Conservation (phyloP, 1,284 basidiomycete genomes). For the Polyporus tsugae region DNA sequence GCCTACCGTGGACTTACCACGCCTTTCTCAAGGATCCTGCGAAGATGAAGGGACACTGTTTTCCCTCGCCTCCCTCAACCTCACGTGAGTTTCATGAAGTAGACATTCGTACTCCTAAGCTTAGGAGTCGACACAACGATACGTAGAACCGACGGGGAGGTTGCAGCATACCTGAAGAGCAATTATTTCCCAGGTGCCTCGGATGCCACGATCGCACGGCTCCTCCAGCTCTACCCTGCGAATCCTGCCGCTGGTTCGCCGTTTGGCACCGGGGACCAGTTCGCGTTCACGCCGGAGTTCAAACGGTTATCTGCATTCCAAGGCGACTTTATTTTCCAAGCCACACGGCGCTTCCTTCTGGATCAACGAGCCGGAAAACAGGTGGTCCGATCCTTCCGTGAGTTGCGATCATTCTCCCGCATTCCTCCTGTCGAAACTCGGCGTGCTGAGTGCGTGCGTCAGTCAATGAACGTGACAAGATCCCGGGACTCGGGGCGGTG, state of each 20-base stretch:
- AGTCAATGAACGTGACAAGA: conserved; percentile 57
- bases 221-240: conserved; percentile 44
- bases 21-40: background rate
- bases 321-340: conserved; percentile 60
- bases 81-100: conserved; percentile 28
- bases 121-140: background rate
- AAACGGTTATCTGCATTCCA: conserved; percentile 58
- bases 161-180: conserved; percentile 25
- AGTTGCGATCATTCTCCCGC: conserved; percentile 21
- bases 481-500: conserved; percentile 48
- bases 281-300: conserved; percentile 56
- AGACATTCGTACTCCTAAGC: background rate
- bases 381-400: conserved; percentile 57
- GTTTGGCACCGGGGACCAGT: conserved; percentile 53
- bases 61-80: conserved; percentile 32
- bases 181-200: conserved; percentile 32
- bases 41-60: conserved; percentile 47
- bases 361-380: conserved; percentile 40
- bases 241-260: conserved; percentile 57
- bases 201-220: conserved; percentile 13
- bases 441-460: background rate
- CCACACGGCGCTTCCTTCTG: conserved; percentile 45
- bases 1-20: background rate
- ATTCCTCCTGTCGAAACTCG: background rate
- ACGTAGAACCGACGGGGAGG: conserved; percentile 28